Base-by-base conservation (phyloP, 2,329 filamentous ascomycete genomes). In the Thielaviopsis cerberus region DNA sequence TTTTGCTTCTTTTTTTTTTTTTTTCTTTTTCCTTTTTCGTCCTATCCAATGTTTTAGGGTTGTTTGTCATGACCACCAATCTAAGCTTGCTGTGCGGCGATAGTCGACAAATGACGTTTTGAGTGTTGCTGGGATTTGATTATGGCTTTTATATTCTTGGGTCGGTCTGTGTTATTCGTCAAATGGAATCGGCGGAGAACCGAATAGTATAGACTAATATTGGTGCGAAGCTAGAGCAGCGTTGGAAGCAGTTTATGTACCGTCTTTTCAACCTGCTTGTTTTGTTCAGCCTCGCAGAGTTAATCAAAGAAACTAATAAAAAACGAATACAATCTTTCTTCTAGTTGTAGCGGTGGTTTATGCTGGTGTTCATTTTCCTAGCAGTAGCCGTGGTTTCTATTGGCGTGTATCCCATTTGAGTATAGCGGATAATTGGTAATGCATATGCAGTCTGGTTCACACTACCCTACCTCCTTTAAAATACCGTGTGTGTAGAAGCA, bases 71-170 rank as follows among this genome's bases (percentile, higher is more conserved):
- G 15, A n/a, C 34, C 15, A 17, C 15, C 15, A 17, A 10, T n/a
- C 34, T 2, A 41, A 13, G 5, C 10, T 17, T 13, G n/a, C 15
- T 41, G n/a, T 7, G 34, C 34, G n/a, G 6, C 2, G 8, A 17
- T n/a, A n/a, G 4, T 17, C 34, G 7, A 17, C 34, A 41, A 17
- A 41, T 41, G 34, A 17, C 4, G 15, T n/a, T 17, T 17, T 41
- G 11, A 41, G 34, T 10, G 15, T 41, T 37, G 41, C 26, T 53
- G 56, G 30, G 50, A 53, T 57, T 53, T 53, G 53, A 56, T 51
- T 41, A 56, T 51, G 41, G 54, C 30, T 56, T 56, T 56, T 56
- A 56, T 56, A 56, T 56, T 23, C 54, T 56, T 56, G 48, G 54
- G 54, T 45, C 50, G 48, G 54, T 45, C 41, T 48, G 54, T 51